Evolutionary conservation across 768 basidiomycete genomes (phyloP).

Genomic region (Cubamyces sp.): DNA sequence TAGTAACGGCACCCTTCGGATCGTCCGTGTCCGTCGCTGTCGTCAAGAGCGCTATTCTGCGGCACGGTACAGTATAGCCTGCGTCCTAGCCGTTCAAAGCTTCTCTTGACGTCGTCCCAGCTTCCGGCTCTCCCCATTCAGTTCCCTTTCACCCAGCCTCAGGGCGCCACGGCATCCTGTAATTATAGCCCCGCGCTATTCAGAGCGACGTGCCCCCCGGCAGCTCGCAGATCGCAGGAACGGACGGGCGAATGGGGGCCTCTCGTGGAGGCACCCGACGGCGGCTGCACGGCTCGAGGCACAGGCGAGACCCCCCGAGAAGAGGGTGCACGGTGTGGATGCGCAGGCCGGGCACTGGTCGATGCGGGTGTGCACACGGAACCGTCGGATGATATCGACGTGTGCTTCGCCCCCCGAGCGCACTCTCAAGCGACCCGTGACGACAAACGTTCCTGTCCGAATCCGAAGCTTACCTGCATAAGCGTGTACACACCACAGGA

Average conservation of each 20-base stretch:
- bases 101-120: no score
- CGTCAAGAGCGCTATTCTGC: neutral
- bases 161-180: no score
- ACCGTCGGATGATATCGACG: neutral
- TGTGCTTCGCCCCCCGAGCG: no score
- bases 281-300: constrained; percentile 6
- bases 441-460: neutral
- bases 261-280: constrained; percentile 9
- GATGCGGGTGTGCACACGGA: neutral
- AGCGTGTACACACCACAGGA: neutral
- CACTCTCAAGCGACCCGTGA: neutral
- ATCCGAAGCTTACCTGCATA: neutral
- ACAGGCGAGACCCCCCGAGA: constrained; percentile 8
- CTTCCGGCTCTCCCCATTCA: no score
- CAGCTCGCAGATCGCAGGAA: no score
- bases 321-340: neutral
- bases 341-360: neutral
- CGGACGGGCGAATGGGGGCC: constrained; percentile 2
- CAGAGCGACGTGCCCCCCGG: no score
- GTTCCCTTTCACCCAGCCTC: no score
- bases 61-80: no score
- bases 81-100: no score
- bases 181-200: no score
- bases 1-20: neutral
- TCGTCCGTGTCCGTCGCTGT: neutral